Base-by-base conservation (phyloP, 2,329 filamentous ascomycete genomes). In the Penicillium sp. region DNA sequence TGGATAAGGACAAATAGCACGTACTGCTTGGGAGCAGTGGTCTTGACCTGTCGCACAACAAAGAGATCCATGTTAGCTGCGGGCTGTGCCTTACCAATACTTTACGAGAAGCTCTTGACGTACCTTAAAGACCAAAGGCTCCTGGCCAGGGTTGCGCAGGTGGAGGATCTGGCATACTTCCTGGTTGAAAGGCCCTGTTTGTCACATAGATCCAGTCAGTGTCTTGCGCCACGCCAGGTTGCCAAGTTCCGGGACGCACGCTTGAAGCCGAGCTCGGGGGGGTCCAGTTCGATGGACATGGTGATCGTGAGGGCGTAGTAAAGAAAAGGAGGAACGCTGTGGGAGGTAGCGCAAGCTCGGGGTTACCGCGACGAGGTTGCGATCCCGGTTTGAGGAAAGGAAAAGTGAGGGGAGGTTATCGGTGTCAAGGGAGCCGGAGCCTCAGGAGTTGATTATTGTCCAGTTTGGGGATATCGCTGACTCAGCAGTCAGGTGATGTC, bases 21-120 rank as follows among this genome's bases (percentile, higher is more conserved):
- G 73, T 90, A 99, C 94, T 98, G 95, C 81, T 98, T 98, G 36
- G 95, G 95, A 51, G 95, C 95, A 63, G 95, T 99, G 50, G 95
- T 99, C 87, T 99, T 99, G 78, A 99, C 95, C 92, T 96, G 69
- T 36, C 43, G 58, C 27, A 60, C 50, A 58, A 54, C 40, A 56
- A 54, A 50, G 35, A 53, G 22, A n/a, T 27, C 13, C 39, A 31
- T 35, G 58, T 75, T 64, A 76, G 72, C 63, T 59, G 58, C 60
- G 61, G 56, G 58, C 58, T 19, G 52, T 61, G 60, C 59, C 56
- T 58, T 39, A 59, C 59, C 57, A 59, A 59, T 57, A 44, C 49
- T 50, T 43, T 50, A 43, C 49, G 55, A 22, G 46, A 36, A 40
- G 46, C 39, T 50, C 37, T 31, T 55, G 39, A 70, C 78, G 67